Evolutionary conservation across 78 protist species (phyloP).

Genomic region (Creolimax fragrantissima): DNA sequence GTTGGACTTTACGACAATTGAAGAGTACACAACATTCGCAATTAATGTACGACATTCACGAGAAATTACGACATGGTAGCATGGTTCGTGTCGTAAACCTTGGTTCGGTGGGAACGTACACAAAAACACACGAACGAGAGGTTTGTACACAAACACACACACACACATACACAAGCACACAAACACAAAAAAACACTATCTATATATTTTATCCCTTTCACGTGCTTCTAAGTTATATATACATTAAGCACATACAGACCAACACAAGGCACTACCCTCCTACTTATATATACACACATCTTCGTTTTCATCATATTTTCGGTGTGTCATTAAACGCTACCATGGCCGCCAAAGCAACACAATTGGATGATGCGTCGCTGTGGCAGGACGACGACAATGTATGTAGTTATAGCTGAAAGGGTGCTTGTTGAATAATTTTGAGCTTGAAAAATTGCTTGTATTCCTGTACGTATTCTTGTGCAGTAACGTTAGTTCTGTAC

Average conservation of each 20-base stretch:
- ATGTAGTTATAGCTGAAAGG: not conserved
- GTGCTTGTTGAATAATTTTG: no score
- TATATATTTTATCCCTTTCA: no score
- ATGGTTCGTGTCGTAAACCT: no score
- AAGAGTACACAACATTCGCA: no score
- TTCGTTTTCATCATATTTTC: not conserved
- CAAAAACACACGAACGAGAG: no score
- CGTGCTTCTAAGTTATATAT: not conserved
- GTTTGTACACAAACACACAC: not conserved
- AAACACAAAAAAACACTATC: not conserved
- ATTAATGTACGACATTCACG: no score
- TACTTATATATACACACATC: not conserved
- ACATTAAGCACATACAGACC: not conserved
- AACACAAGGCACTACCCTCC: not conserved
- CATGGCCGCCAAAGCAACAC: not conserved
- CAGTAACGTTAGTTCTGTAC: no score
- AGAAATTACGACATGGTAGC: no score
- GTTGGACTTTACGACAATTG: no score
- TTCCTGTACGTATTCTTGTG: no score
- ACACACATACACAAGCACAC: not conserved
- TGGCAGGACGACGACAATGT: constrained; percentile 1
- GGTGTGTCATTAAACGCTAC: not conserved
- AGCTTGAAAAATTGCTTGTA: no score
- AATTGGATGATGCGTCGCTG: not conserved
- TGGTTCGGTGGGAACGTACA: no score